Evolutionary conservation across 495 filamentous ascomycete genomes (phyloP), one percentile per base, ranked within the genome.

Genomic region (Penicillium paxilli): DNA sequence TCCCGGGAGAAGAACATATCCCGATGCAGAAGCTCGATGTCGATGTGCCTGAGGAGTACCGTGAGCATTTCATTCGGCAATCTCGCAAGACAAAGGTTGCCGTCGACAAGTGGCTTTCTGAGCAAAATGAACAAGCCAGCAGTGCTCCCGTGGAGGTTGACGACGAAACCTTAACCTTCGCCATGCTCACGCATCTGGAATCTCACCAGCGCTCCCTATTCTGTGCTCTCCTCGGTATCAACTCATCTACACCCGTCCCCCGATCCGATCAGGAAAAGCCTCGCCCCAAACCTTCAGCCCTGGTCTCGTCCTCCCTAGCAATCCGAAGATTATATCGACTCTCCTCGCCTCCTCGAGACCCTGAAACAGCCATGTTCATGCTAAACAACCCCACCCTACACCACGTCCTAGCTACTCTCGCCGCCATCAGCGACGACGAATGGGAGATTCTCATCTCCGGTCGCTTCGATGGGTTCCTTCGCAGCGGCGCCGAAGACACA

Each of bases 381-480:
- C 79, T 98, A 46, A 90, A 87, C 54, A 87, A 98, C 67, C 87
- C 86, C 0, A 72, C 77, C 22, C 77, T 95, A 33, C 95, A 98
- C 66, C 86, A 90, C 60, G 84, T 96, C 10, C 83, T 99, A 20
- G 83, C 87, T 23, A 97, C 94, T 1, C 83, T 99, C 24, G 86
- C 91, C 16, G 87, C 87, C 33, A 91, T 99, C 63, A 91, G 83
- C 58, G 80, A 87, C 23, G 85, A 84, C 14, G 95, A 99, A 66
- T 97, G 96, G 92, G 95, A 99, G 33, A 92, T 99, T 37, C 82
- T 99, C 25, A 90, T 87, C 23, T 97, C 93, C 0, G 95, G 95
- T 22, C 90, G 93, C 32, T 98, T 99, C 63, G 94, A 98, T 65
- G 93, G 93, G 4, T 98, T 98, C 74, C 82, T 98, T 17, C 94